Base-by-base conservation (phyloP, 305 asterid species). In the Fraxinus velutina region DNA sequence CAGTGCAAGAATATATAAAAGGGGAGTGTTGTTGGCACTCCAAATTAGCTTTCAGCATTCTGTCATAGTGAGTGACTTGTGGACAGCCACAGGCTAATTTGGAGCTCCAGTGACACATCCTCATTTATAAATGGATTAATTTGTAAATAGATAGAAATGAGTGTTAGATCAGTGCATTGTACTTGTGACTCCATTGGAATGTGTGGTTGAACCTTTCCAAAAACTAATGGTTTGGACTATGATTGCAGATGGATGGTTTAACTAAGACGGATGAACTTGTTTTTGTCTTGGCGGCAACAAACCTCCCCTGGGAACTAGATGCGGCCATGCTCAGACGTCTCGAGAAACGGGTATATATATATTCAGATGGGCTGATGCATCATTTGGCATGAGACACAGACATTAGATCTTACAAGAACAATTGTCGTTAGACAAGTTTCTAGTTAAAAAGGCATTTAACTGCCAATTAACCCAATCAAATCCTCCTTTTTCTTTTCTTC, bases 271-370 rank as follows among this genome's bases (percentile, higher is more conserved):
- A 95, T 83, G 98, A 92, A 83, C 98, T 95, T 70, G 99, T 93
- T 30, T 93, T 95, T 92, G 99, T 95, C 82, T 89, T 95, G 86
- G 99, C 99, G 52, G 98, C 99, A 83, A 95, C 99, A 70, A 95
- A 95, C 89, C 98, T 92, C 79, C 99, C 98, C 24, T 92, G 99
- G 99, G 99, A 95, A 83, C 91, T 95, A 76, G 99, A 95, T 89
- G 98, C 95, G 57, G 99, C 99, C 73, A 93, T 95, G 99, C 99
- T 95, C 74, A 90, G 99, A 89, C 99, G 98, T 82, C 99, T 95
- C 42, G 98, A 95, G 84, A 95, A 95, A 87, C 91, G 98, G 93
- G 98, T 92, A 87, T 73, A 34, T 36, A 37, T 39, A 44, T 52
- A 79, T 79, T 71, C 73, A 6, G 17, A 84, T 33, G 29, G 8